Evolutionary conservation across 331 rosid species (phyloP), one percentile per base, ranked within the genome.

Genomic region (Rhamnella rubrinervis): DNA sequence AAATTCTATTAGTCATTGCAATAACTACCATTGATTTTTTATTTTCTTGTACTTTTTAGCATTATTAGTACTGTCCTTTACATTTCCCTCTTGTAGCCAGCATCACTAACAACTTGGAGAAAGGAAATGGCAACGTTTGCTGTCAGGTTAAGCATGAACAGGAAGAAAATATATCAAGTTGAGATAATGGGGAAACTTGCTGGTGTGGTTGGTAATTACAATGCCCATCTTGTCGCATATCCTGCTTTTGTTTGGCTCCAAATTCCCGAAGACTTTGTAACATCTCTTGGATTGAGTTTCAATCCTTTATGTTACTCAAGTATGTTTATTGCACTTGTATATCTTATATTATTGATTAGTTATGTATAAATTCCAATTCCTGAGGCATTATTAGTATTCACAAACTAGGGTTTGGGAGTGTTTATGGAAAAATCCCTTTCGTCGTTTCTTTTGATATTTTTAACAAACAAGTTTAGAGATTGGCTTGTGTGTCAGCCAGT

Each of bases 51-150:
- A n/a, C 49, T 41, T 21, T 19, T 23, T 46, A 59, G 19, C 20
- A n/a, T 52, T 53, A 9, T 26, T 55, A 39, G 50, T 8, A 38
- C 16, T 46, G 9, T 58, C 74, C 23, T 23, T 23, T 63, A 20
- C 31, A 52, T 41, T 73, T 57, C 50, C 21, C 52, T 55, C 61
- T 2, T 65, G 65, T 78, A 91, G 97, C 91, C 96, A 61, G 98
- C 98, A 63, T 89, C 98, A 55, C 98, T 96, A 17, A 86, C 98
- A 71, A 92, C 98, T 71, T 63, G 88, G 82, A 96, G 98, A 66
- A 90, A 93, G 85, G 98, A 93, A 90, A 88, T 93, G 87, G 93
- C 96, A 0, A 88, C 83, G 59, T 90, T 93, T 84, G 92, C 96
- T 25, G 82, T 84, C 76, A 86, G 96, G 66, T 76, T 93, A 77